Percentiles rank a stretch among this genome's conserved stretches.
Conservation (phyloP, 2,329 filamentous ascomycete species). For the Cryphonectria japonica region DNA sequence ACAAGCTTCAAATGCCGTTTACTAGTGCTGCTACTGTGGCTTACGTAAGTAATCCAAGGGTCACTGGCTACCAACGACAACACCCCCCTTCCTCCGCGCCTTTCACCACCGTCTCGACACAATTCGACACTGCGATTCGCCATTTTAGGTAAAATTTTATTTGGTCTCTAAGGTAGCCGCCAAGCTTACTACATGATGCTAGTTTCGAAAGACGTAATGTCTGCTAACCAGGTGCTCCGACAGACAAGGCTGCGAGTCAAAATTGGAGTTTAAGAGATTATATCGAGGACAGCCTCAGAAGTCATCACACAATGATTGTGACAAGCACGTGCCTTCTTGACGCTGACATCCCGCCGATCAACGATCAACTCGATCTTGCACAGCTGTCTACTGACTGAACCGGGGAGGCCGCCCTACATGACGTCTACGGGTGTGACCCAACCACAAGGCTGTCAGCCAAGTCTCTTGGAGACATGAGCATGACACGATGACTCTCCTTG, state of each 20-base stretch:
- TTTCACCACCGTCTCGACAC: not conserved
- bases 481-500: conserved; percentile 39
- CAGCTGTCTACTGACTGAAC: conserved; percentile 53
- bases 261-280: not conserved
- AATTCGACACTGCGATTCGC: not conserved
- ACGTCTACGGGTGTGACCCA: conserved; percentile 34
- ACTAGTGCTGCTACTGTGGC: not conserved
- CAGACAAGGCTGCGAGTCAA: not conserved
- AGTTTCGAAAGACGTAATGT: not conserved
- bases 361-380: conserved; percentile 50
- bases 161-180: not conserved
- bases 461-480: conserved; percentile 47
- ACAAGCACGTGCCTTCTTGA: conserved; percentile 38
- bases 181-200: not conserved
- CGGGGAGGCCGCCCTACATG: conserved; percentile 35
- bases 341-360: conserved; percentile 44
- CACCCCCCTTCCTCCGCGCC: conserved; percentile 29
- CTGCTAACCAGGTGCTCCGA: not conserved
- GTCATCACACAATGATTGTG: conserved; percentile 39
- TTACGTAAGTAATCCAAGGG: not conserved
- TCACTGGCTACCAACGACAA: conserved; percentile 30
- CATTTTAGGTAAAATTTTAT: not conserved
- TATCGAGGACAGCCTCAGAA: conserved; percentile 46
- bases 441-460: conserved; percentile 36
- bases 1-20: not conserved